Percentiles rank a stretch among this genome's conserved stretches.
Evolutionary conservation across 768 basidiomycete genomes (phyloP).

Genomic region (Rhizopogon roseolus): DNA sequence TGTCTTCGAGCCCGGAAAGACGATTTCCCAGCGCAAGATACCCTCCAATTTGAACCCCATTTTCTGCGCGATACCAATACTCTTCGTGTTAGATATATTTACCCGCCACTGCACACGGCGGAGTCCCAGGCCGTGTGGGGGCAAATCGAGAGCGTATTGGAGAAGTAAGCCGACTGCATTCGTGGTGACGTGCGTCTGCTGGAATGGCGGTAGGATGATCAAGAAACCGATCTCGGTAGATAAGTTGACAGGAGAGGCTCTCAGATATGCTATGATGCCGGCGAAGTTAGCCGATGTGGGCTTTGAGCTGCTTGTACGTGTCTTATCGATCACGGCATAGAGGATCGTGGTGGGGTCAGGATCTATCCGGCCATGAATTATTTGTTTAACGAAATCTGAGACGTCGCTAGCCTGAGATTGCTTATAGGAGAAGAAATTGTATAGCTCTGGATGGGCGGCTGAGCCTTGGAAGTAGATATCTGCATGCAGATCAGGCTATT

Average conservation of each 20-base stretch:
- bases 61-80: conserved; percentile 46
- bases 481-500: conserved; percentile 42
- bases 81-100: conserved; percentile 41
- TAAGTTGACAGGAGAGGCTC: conserved; percentile 37
- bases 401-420: conserved; percentile 39
- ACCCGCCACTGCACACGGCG: conserved; percentile 62
- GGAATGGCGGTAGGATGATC: conserved; percentile 52
- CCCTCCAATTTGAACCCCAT: conserved; percentile 60
- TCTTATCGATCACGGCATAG: conserved; percentile 55
- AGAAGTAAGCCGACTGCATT: conserved; percentile 50
- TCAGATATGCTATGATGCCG: conserved; percentile 48
- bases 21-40: conserved; percentile 48
- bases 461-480: conserved; percentile 32
- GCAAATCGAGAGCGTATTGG: conserved; percentile 38
- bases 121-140: conserved; percentile 44
- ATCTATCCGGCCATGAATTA: conserved; percentile 32
- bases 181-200: conserved; percentile 59
- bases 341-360: conserved; percentile 32
- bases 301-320: conserved; percentile 9
- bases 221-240: conserved; percentile 52
- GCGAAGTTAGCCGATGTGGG: conserved; percentile 31
- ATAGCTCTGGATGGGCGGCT: conserved; percentile 34
- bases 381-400: conserved; percentile 29
- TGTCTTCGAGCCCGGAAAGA: conserved; percentile 35
- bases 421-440: conserved; percentile 45